phyloP scores from a whole-genome alignment of 768 basidiomycete genomes.

The Tubosaeta sp. region DNA sequence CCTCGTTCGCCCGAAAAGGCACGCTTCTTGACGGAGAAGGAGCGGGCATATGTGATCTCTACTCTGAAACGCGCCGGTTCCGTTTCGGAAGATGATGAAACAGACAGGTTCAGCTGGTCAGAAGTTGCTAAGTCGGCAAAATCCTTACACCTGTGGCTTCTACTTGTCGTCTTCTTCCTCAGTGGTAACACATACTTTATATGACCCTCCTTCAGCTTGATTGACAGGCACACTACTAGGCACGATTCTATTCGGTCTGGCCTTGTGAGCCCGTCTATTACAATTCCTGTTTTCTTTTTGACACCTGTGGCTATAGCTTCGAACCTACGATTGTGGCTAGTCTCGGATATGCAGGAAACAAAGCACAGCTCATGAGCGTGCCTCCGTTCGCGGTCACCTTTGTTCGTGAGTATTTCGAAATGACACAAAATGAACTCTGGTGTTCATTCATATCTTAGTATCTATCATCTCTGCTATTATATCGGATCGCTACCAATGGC shows the following conservation, averaged over 20 bases:
- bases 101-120: slow-evolving; percentile 51
- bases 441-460: slow-evolving; percentile 21
- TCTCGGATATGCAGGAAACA: slow-evolving; percentile 52
- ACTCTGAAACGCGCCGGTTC: slow-evolving; percentile 22
- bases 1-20: slow-evolving; percentile 42
- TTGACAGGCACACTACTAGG: slow-evolving; percentile 8
- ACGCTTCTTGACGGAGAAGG: slow-evolving; percentile 48
- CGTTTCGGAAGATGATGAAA: slow-evolving; percentile 37
- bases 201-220: neutral
- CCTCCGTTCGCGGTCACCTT: slow-evolving; percentile 49
- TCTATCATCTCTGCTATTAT: slow-evolving; percentile 40
- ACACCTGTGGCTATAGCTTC: slow-evolving; percentile 48
- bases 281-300: slow-evolving; percentile 27
- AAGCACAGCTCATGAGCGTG: slow-evolving; percentile 61
- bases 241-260: slow-evolving; percentile 12
- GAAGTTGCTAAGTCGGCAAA: slow-evolving; percentile 48
- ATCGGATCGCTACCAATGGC: slow-evolving; percentile 50
- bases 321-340: slow-evolving; percentile 64
- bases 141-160: slow-evolving; percentile 54
- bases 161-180: slow-evolving; percentile 49
- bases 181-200: slow-evolving; percentile 42
- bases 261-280: slow-evolving; percentile 20
- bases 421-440: neutral
- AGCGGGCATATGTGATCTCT: slow-evolving; percentile 44
- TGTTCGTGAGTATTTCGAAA: slow-evolving; percentile 32